These are phyloP conservation scores for Blastobotrys petasosporus DNA, from an alignment of 1,139 yeast species.

Conservation along the genomic window DNA sequence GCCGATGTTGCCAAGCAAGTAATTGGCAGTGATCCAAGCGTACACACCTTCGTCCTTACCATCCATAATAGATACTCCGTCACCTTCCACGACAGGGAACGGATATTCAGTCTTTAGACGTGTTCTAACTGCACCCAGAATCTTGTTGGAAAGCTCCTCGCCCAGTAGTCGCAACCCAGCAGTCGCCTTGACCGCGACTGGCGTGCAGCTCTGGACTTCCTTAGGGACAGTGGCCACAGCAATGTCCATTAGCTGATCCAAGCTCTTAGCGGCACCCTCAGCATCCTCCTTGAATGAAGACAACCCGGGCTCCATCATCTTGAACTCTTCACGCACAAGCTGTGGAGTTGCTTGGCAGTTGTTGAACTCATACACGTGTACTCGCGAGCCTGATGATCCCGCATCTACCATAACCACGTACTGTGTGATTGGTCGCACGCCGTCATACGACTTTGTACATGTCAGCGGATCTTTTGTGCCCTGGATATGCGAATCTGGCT, in stretches of 20 bases:
- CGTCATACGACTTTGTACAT: constrained; percentile 34
- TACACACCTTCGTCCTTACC: constrained; percentile 98
- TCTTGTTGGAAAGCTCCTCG: constrained; percentile 52
- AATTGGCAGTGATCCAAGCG: constrained; percentile 97
- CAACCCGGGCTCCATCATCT: constrained; percentile 90
- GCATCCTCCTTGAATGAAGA: constrained; percentile 80
- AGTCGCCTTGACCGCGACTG: constrained; percentile 94
- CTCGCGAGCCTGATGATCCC: constrained; percentile 94
- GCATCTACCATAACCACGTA: constrained; percentile 93
- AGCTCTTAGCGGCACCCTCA: constrained; percentile 76
- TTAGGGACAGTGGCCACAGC: constrained; percentile 77
- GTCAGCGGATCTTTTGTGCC: constrained; percentile 17
- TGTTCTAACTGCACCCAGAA: constrained; percentile 65
- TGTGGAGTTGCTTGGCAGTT: constrained; percentile 74
- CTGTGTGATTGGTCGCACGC: constrained; percentile 37
- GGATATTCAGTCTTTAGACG: constrained; percentile 79
- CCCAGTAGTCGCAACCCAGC: constrained; percentile 94
- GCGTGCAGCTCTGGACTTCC: constrained; percentile 70
- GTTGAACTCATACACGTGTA: constrained; percentile 87
- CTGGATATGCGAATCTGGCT: background rate
- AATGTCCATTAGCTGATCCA: constrained; percentile 68
- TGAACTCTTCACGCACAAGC: constrained; percentile 69
- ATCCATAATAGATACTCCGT: constrained; percentile 87
- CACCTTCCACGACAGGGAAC: constrained; percentile 79
- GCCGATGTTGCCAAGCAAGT: constrained; percentile 87